Percentiles rank a stretch among this genome's conserved stretches.
Evolutionary conservation across 2,329 filamentous ascomycete species (phyloP).

Genomic region (Neonectria hederae): DNA sequence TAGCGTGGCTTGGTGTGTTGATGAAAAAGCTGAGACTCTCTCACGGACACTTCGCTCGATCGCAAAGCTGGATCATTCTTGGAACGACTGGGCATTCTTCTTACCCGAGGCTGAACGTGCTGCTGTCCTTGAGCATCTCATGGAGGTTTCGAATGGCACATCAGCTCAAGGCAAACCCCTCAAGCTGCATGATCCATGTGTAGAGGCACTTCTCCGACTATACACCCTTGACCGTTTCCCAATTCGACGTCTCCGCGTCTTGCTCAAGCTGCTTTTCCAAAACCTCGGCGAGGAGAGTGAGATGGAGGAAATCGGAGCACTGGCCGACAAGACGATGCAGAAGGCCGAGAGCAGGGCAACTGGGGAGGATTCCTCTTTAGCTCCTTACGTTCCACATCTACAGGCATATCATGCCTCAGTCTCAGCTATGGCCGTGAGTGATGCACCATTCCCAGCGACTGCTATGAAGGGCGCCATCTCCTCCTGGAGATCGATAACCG

Average conservation of each 20-base stretch:
- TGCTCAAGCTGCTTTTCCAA: slow-evolving; percentile 59
- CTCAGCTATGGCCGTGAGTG: slow-evolving; percentile 52
- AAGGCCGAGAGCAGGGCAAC: slow-evolving; percentile 49
- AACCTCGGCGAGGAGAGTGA: slow-evolving; percentile 57
- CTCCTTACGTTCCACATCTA: slow-evolving; percentile 59
- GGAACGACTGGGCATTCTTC: slow-evolving; percentile 65
- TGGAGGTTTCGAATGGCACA: slow-evolving; percentile 59
- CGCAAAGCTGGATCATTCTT: slow-evolving; percentile 66
- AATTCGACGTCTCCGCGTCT: slow-evolving; percentile 61
- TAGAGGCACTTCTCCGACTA: slow-evolving; percentile 59
- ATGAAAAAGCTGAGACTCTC: slow-evolving; percentile 60
- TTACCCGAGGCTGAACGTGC: slow-evolving; percentile 62
- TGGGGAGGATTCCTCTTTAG: slow-evolving; percentile 57
- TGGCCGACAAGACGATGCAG: slow-evolving; percentile 51
- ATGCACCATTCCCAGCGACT: slow-evolving; percentile 42
- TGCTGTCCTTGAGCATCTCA: slow-evolving; percentile 68
- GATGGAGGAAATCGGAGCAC: slow-evolving; percentile 50
- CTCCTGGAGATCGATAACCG: slow-evolving; percentile 56
- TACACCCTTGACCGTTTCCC: slow-evolving; percentile 62
- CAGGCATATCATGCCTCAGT: slow-evolving; percentile 57
- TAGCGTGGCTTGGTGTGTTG: slow-evolving; percentile 61
- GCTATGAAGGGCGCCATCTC: slow-evolving; percentile 51
- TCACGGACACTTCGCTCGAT: slow-evolving; percentile 69
- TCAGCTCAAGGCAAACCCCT: slow-evolving; percentile 47
- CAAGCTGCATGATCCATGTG: slow-evolving; percentile 55